A percentile compares a stretch with the other conserved stretches of the same genome.
Conservation (phyloP, 139 green algal species). For the Haematococcus lacustris region DNA sequence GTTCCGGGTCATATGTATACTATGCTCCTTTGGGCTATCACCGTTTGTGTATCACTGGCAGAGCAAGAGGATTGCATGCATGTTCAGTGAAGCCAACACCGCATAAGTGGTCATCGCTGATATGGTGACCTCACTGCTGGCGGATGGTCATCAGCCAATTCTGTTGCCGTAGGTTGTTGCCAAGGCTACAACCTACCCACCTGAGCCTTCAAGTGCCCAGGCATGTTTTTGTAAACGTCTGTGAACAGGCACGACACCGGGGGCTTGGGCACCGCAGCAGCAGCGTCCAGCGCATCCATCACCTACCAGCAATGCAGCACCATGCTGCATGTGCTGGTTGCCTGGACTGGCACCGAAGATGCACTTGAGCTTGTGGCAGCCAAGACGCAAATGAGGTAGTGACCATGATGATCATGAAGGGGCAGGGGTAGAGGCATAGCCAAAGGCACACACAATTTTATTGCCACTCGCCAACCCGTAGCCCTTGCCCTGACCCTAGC, state of each 20-base stretch:
- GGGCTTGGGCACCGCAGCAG: slow-evolving; percentile 52
- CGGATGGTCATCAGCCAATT: background rate
- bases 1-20: background rate
- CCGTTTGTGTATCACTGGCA: background rate
- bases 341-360: background rate
- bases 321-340: background rate
- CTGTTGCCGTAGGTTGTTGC: background rate
- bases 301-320: slow-evolving; percentile 33
- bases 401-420: background rate
- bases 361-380: background rate
- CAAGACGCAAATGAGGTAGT: too few species aligned
- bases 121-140: background rate
- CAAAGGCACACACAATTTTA: background rate
- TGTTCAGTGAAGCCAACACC: background rate
- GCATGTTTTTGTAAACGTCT: slow-evolving; percentile 75
- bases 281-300: slow-evolving; percentile 49
- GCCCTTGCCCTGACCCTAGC: too few species aligned
- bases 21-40: too few species aligned
- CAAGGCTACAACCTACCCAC: background rate
- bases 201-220: slow-evolving; percentile 62
- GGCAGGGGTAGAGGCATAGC: background rate
- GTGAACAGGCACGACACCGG: slow-evolving; percentile 59
- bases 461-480: too few species aligned
- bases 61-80: background rate
- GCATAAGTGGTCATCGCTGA: background rate